These are phyloP conservation scores for Cladorrhinum sp. DNA, from an alignment of 2,329 filamentous ascomycete species.

Conservation along the genomic window DNA sequence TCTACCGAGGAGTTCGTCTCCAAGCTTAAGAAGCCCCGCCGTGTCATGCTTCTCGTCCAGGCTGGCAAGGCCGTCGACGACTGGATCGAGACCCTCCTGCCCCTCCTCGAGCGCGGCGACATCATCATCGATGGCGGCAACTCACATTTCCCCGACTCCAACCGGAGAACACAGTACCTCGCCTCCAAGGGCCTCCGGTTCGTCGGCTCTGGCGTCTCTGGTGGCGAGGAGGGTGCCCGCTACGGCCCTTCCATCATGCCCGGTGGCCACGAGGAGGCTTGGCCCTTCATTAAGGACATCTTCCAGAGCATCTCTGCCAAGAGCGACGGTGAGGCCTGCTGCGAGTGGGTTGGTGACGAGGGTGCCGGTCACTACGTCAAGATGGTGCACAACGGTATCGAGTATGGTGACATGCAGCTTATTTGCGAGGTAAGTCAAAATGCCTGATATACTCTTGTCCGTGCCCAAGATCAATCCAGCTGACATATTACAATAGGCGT, in stretches of 20 bases:
- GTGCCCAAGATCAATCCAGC: not conserved
- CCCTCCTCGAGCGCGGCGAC: conserved; percentile 77
- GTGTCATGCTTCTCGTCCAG: conserved; percentile 98
- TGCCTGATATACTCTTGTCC: not conserved
- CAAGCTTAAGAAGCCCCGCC: conserved; percentile 96
- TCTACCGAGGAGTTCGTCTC: conserved; percentile 88
- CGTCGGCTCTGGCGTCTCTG: conserved; percentile 95
- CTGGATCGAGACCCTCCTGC: conserved; percentile 95
- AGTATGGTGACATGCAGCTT: conserved; percentile 99
- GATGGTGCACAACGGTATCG: conserved; percentile 99
- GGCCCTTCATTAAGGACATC: conserved; percentile 98
- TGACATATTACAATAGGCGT: conserved; percentile 60
- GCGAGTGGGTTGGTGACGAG: conserved; percentile 99
- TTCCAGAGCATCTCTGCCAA: conserved; percentile 98
- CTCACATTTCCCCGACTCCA: conserved; percentile 98
- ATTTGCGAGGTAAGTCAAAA: conserved; percentile 88
- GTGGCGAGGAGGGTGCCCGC: conserved; percentile 98
- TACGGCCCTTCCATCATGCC: conserved; percentile 98
- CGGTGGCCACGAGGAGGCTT: conserved; percentile 96
- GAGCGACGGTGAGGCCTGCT: conserved; percentile 95
- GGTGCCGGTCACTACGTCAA: conserved; percentile 99
- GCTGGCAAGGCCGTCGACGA: conserved; percentile 96
- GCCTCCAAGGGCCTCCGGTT: conserved; percentile 84
- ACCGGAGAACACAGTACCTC: conserved; percentile 92
- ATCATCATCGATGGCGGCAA: conserved; percentile 99